Evolutionary conservation across 352 stramenopile genomes (phyloP), one percentile per base, ranked within the genome.

Genomic region (Phytophthora sp.): DNA sequence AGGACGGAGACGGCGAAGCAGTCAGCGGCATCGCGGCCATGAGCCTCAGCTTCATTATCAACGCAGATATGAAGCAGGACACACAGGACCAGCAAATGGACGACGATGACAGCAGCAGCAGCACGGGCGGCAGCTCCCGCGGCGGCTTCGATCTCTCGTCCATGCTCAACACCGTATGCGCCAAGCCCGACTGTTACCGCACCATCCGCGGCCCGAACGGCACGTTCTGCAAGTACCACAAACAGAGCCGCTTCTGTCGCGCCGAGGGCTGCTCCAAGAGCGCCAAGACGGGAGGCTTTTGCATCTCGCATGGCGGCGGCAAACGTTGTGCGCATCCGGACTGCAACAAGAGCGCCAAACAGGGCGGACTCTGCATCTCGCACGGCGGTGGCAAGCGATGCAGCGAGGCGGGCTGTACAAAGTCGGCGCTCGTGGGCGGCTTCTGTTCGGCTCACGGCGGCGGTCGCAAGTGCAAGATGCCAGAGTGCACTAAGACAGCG

Each of bases 21-120:
- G 78, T 83, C 33, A 84, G 71, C 23, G 76, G 79, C 49, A 90
- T 90, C 44, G 77, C 82, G 15, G 84, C 84, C 63, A 93, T 93
- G 85, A 90, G 85, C 20, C 83, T 93, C 47, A 91, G 85, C 79
- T 93, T 84, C 66, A 93, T 93, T 71, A 87, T 91, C 50, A 89
- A 93, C 70, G 74, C 76, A 57, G 76, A 88, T 27, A 63, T 82
- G 63, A 73, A 76, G 57, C 55, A 76, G 38, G 33, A 45, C n/a
- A 31, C 35, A 30, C 35, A 65, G 45, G n/a, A n/a, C n/a, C 54
- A 67, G 18, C 57, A 61, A 12, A 13, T 67, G 49, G 67, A 73
- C 46, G 64, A 73, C 52, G 67, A 79, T 27, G 69, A 74, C 52
- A 71, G 61, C 52, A 76, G 76, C 59, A 77, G 59, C 41, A 68